A percentile compares a stretch with the other conserved stretches of the same genome.
phyloP scores from a whole-genome alignment of 2,329 filamentous ascomycete species.

The Exophiala sideris region DNA sequence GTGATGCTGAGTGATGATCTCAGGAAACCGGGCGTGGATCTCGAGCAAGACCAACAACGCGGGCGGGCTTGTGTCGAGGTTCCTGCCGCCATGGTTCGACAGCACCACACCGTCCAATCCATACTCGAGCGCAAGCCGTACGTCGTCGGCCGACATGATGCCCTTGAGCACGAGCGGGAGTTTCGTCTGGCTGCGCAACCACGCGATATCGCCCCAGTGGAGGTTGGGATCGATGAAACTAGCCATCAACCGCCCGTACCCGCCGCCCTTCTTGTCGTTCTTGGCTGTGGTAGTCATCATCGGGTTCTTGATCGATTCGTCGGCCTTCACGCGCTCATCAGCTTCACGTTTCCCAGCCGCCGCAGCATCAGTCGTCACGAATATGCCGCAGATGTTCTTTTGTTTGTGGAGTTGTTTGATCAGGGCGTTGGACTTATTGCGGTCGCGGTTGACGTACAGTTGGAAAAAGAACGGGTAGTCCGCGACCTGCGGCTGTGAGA shows the following conservation, averaged over 20 bases:
- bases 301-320: slow-evolving; percentile 39
- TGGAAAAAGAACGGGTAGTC: slow-evolving; percentile 52
- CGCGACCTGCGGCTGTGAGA: slow-evolving; percentile 36
- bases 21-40: slow-evolving; percentile 49
- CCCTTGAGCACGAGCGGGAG: slow-evolving; percentile 58
- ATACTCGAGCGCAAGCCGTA: slow-evolving; percentile 49
- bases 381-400: slow-evolving; percentile 26
- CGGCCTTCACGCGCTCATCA: slow-evolving; percentile 54
- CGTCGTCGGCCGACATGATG: slow-evolving; percentile 56
- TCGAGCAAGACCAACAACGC: slow-evolving; percentile 53
- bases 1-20: slow-evolving; percentile 45
- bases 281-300: slow-evolving; percentile 31
- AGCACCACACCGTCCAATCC: slow-evolving; percentile 56
- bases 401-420: slow-evolving; percentile 37
- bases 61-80: slow-evolving; percentile 51
- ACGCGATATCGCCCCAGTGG: slow-evolving; percentile 53
- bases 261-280: slow-evolving; percentile 55
- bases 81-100: slow-evolving; percentile 60
- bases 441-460: slow-evolving; percentile 54
- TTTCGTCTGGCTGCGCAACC: slow-evolving; percentile 47
- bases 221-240: slow-evolving; percentile 53
- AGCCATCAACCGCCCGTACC: slow-evolving; percentile 53
- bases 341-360: slow-evolving; percentile 55
- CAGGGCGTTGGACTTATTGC: slow-evolving; percentile 47
- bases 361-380: slow-evolving; percentile 31